phyloP scores from a whole-genome alignment of 495 filamentous ascomycete genomes.

The Alectoria sarmentosa region DNA sequence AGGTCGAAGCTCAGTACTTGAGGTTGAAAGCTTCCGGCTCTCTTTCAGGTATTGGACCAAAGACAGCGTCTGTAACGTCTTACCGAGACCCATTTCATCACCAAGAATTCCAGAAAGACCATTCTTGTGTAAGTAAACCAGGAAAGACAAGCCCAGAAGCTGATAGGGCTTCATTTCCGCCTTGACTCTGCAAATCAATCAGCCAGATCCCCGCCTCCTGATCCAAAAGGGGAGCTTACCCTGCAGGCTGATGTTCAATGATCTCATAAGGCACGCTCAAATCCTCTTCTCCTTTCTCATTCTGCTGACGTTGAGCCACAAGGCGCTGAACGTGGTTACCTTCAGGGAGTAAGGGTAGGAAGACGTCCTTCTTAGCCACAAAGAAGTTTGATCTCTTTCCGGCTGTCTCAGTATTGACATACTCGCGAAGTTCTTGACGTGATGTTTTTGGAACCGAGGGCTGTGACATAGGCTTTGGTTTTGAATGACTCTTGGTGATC shows the following conservation, averaged over 20 bases:
- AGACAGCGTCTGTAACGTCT: constrained; percentile 53
- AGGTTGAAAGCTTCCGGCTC: constrained; percentile 21
- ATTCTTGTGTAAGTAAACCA: constrained; percentile 52
- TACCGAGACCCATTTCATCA: constrained; percentile 61
- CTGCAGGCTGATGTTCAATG: constrained; percentile 42
- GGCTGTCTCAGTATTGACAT: constrained; percentile 41
- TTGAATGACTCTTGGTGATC: constrained; percentile 3
- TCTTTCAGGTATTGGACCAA: constrained; percentile 48
- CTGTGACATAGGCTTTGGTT: constrained; percentile 4
- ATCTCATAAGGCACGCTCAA: constrained; percentile 38
- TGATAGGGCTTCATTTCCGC: constrained; percentile 58
- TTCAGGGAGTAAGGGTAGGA: constrained; percentile 47
- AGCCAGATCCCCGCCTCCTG: not conserved
- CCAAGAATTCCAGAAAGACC: constrained; percentile 51
- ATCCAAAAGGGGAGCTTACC: constrained; percentile 28
- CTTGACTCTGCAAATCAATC: constrained; percentile 31
- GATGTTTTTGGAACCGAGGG: constrained; percentile 27
- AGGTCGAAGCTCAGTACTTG: constrained; percentile 36
- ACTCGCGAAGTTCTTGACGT: constrained; percentile 38
- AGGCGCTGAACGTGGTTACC: constrained; percentile 47
- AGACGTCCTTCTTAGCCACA: constrained; percentile 43
- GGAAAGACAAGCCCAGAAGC: constrained; percentile 52
- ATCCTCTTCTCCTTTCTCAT: constrained; percentile 1
- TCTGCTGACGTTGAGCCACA: constrained; percentile 23
- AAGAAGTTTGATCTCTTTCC: constrained; percentile 45